A percentile compares a stretch with the other conserved stretches of the same genome.
Evolutionary conservation across 2,329 filamentous ascomycete genomes (phyloP).

Genomic region (Hymenoscyphus fraxineus): DNA sequence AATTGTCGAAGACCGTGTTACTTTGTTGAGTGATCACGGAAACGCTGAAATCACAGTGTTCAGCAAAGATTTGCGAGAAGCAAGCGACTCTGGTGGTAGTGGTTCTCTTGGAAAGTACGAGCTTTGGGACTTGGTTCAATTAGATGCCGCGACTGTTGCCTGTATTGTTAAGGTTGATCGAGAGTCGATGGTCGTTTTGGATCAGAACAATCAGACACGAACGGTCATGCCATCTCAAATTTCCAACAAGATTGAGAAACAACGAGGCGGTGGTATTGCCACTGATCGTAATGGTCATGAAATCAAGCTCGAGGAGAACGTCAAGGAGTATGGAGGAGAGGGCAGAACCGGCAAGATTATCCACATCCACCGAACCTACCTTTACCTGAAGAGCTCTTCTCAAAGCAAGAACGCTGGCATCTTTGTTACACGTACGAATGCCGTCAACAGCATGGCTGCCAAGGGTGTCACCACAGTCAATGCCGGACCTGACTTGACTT

Average conservation of each 20-base stretch:
- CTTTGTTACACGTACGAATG: constrained; percentile 80
- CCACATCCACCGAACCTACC: constrained; percentile 88
- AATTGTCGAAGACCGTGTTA: constrained; percentile 88
- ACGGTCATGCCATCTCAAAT: constrained; percentile 88
- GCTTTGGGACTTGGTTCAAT: constrained; percentile 88
- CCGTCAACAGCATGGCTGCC: constrained; percentile 86
- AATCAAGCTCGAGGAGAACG: constrained; percentile 85
- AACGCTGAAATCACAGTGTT: constrained; percentile 96
- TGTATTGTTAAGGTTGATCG: constrained; percentile 94
- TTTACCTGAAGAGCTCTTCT: constrained; percentile 83
- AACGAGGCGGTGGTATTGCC: constrained; percentile 76
- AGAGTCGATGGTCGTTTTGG: constrained; percentile 83
- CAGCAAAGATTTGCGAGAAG: constrained; percentile 92
- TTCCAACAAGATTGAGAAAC: constrained; percentile 75
- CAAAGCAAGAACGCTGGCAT: constrained; percentile 84
- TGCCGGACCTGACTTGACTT: constrained; percentile 72
- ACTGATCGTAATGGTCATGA: constrained; percentile 92
- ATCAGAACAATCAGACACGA: constrained; percentile 81
- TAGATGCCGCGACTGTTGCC: constrained; percentile 87
- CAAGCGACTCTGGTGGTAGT: constrained; percentile 84
- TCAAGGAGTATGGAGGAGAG: constrained; percentile 86
- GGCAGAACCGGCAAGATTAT: constrained; percentile 83
- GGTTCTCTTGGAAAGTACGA: constrained; percentile 83
- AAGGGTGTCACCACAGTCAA: constrained; percentile 68
- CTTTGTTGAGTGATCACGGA: constrained; percentile 85